Percentiles rank a stretch among this genome's conserved stretches.
Evolutionary conservation across 768 basidiomycete genomes (phyloP).

Genomic region (Termitomyces sp.): DNA sequence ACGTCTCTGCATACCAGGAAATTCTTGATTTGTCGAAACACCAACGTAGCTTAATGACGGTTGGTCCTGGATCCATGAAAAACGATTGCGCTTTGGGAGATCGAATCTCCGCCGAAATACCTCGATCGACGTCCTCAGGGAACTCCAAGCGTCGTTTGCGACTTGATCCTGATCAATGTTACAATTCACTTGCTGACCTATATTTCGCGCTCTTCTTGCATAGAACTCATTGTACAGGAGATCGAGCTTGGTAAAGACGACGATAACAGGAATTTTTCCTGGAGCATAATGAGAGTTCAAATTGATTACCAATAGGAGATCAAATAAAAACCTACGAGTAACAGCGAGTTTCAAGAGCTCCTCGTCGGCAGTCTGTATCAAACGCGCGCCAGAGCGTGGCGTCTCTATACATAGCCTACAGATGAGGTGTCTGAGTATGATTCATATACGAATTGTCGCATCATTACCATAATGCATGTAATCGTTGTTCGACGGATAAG

Average conservation of each 20-base stretch:
- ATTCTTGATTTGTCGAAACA: no score
- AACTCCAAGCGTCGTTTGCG: neutral
- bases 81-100: neutral
- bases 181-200: neutral
- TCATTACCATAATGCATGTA: neutral
- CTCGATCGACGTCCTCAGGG: neutral
- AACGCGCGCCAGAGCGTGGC: neutral
- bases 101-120: neutral
- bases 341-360: neutral
- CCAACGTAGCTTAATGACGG: neutral
- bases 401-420: neutral
- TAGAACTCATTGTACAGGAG: neutral
- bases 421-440: neutral
- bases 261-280: no score
- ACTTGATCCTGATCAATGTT: neutral
- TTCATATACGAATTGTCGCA: neutral
- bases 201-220: neutral
- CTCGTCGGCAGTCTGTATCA: neutral
- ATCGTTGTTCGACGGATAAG: neutral
- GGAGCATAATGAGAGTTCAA: no score
- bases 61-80: no score
- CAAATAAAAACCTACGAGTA: no score
- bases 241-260: no score
- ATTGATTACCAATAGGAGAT: no score
- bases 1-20: no score